phyloP scores from a whole-genome alignment of 148 eudicot genomes.

The Talinum fruticosum region DNA sequence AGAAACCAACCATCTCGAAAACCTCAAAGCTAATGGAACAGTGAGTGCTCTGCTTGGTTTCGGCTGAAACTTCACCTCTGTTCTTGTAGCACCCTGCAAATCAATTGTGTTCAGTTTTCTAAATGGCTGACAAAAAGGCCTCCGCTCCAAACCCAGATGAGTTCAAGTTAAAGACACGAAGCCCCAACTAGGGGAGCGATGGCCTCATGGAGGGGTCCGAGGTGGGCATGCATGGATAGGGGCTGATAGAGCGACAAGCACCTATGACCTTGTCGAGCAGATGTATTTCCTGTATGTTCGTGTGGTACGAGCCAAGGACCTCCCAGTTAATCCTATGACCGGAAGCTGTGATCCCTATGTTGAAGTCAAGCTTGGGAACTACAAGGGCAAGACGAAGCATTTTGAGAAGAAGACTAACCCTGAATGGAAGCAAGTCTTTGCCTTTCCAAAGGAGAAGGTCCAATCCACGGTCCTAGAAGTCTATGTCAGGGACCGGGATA shows the following conservation, averaged over 20 bases:
- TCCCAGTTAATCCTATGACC: slow-evolving; percentile 33
- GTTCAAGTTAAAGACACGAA: slow-evolving; percentile 62
- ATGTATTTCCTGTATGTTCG: slow-evolving; percentile 34
- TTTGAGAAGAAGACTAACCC: slow-evolving; percentile 38
- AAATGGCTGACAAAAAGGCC: slow-evolving; percentile 21
- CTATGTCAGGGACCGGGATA: slow-evolving; percentile 36
- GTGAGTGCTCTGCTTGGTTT: slow-evolving; percentile 1
- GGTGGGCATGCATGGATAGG: slow-evolving; percentile 58
- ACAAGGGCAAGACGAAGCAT: slow-evolving; percentile 41
- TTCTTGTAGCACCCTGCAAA: not conserved
- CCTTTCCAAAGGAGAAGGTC: slow-evolving; percentile 43
- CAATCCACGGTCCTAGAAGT: slow-evolving; percentile 44
- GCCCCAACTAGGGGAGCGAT: slow-evolving; percentile 70
- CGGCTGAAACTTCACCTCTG: not conserved
- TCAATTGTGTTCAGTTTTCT: not conserved
- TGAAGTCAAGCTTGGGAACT: slow-evolving; percentile 44
- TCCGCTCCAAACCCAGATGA: slow-evolving; percentile 42
- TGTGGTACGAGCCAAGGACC: slow-evolving; percentile 43
- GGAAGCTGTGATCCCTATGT: slow-evolving; percentile 43
- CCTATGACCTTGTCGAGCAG: slow-evolving; percentile 47
- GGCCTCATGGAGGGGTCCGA: slow-evolving; percentile 79
- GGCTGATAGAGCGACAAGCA: slow-evolving; percentile 38
- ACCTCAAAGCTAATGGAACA: slow-evolving; percentile 11
- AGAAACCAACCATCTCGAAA: not conserved
- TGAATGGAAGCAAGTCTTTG: slow-evolving; percentile 46